A percentile compares a stretch with the other conserved stretches of the same genome.
Evolutionary conservation across 2,329 filamentous ascomycete genomes (phyloP).

Genomic region (Cadophora gregata): DNA sequence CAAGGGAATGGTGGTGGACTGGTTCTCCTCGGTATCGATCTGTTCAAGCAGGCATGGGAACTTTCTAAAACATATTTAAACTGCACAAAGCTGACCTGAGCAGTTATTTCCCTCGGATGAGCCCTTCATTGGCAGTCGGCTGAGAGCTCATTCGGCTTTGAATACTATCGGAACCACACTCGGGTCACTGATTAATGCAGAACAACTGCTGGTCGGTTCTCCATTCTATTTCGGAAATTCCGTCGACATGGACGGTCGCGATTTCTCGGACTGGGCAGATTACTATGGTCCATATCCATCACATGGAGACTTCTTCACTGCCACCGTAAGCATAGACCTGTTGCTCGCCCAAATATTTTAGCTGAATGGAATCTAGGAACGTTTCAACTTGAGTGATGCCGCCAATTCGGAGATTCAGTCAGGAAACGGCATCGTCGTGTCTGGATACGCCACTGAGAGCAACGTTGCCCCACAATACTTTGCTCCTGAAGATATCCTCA

Average conservation of each 20-base stretch:
- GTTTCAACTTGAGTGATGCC: slow-evolving; percentile 18
- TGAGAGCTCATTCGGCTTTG: not conserved
- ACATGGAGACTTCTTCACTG: slow-evolving; percentile 29
- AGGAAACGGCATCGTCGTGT: slow-evolving; percentile 27
- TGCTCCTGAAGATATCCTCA: slow-evolving; percentile 46
- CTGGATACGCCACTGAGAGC: slow-evolving; percentile 38
- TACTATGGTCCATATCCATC: slow-evolving; percentile 27
- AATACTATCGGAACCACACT: not conserved
- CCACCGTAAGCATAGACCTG: not conserved
- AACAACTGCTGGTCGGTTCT: not conserved
- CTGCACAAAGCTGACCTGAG: not conserved
- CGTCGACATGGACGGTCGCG: slow-evolving; percentile 7
- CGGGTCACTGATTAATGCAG: not conserved
- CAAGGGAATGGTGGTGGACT: slow-evolving; percentile 63
- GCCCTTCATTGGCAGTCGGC: not conserved
- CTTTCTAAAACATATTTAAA: slow-evolving; percentile 13
- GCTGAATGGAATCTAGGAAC: slow-evolving; percentile 26
- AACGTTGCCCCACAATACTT: slow-evolving; percentile 43
- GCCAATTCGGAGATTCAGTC: slow-evolving; percentile 6
- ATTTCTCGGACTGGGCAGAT: slow-evolving; percentile 16
- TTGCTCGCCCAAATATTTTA: slow-evolving; percentile 15
- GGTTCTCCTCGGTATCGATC: slow-evolving; percentile 63
- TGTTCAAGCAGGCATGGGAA: slow-evolving; percentile 54
- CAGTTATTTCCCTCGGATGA: slow-evolving; percentile 11
- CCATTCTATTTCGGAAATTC: not conserved